phyloP scores from a whole-genome alignment of 768 basidiomycete species.

The Ramaria sp. region DNA sequence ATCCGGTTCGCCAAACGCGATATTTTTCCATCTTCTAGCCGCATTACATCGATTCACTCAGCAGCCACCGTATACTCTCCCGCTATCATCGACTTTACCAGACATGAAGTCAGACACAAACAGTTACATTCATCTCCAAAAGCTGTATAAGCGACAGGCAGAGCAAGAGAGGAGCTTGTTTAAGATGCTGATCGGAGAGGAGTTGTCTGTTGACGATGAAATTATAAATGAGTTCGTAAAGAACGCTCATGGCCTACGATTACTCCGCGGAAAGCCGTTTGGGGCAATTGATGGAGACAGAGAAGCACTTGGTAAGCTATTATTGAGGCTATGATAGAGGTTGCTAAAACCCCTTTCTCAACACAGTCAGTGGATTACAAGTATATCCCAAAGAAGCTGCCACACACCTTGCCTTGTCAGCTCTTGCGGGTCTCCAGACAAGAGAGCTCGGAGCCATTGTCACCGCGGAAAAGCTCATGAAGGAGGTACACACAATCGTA shows the following conservation, averaged over 20 bases:
- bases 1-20: constrained; percentile 32
- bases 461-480: constrained; percentile 40
- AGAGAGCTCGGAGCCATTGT: constrained; percentile 22
- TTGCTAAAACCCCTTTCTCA: not conserved
- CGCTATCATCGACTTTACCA: constrained; percentile 77
- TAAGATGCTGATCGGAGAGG: constrained; percentile 20
- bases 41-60: constrained; percentile 59
- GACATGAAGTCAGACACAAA: constrained; percentile 93
- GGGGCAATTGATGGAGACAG: constrained; percentile 42
- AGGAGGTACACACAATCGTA: constrained; percentile 38
- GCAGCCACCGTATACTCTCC: constrained; percentile 51
- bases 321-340: not conserved
- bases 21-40: constrained; percentile 71
- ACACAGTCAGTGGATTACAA: constrained; percentile 30
- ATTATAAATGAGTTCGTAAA: constrained; percentile 65
- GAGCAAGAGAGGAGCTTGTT: constrained; percentile 50
- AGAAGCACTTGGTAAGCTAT: constrained; percentile 34
- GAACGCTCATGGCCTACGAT: constrained; percentile 64
- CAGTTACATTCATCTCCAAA: constrained; percentile 77
- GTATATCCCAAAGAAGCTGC: constrained; percentile 43
- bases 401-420: constrained; percentile 67
- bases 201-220: constrained; percentile 35
- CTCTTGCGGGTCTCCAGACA: constrained; percentile 29
- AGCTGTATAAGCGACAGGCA: constrained; percentile 70
- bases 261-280: constrained; percentile 55